Conservation (phyloP, 2,329 filamentous ascomycete species). For the Ophiosphaerella korrae region DNA sequence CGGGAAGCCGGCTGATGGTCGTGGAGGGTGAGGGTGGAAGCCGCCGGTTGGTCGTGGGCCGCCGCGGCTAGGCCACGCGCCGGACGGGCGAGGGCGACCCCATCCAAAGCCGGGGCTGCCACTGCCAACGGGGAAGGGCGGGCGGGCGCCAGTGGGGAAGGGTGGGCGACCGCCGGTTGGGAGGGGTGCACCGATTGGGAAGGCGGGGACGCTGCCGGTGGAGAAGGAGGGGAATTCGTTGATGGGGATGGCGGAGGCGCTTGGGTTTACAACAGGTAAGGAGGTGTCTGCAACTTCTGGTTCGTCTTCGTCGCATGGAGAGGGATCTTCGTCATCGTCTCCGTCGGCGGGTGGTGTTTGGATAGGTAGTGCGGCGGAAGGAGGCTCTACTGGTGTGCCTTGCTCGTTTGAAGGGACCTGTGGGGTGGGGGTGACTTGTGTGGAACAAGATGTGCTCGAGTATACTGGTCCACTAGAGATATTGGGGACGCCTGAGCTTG, state of each 20-base stretch:
- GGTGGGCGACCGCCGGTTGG: conserved; percentile 7
- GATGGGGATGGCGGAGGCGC: conserved; percentile 1
- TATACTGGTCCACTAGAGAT: conserved; percentile 16
- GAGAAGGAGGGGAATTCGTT: conserved; percentile 1
- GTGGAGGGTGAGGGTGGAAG: conserved; percentile 1
- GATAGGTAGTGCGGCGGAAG: conserved; percentile 1
- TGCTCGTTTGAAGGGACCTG: conserved; percentile 9
- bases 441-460: conserved; percentile 18
- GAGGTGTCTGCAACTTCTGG: background rate
- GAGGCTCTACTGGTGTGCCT: background rate
- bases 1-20: conserved; percentile 8
- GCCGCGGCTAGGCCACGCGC: conserved; percentile 14
- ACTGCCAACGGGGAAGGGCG: conserved; percentile 6
- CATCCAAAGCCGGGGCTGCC: conserved; percentile 16
- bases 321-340: conserved; percentile 2
- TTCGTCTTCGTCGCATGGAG: conserved; percentile 9
- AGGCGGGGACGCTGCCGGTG: background rate
- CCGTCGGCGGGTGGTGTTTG: background rate
- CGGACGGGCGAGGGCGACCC: conserved; percentile 23
- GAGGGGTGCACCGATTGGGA: conserved; percentile 4
- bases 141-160: conserved; percentile 8
- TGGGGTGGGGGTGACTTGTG: conserved; percentile 2
- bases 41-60: conserved; percentile 7
- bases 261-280: background rate
- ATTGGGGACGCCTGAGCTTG: conserved; percentile 12